Conservation (phyloP, 2,329 filamentous ascomycete species). For the Colletotrichum eleusines region DNA sequence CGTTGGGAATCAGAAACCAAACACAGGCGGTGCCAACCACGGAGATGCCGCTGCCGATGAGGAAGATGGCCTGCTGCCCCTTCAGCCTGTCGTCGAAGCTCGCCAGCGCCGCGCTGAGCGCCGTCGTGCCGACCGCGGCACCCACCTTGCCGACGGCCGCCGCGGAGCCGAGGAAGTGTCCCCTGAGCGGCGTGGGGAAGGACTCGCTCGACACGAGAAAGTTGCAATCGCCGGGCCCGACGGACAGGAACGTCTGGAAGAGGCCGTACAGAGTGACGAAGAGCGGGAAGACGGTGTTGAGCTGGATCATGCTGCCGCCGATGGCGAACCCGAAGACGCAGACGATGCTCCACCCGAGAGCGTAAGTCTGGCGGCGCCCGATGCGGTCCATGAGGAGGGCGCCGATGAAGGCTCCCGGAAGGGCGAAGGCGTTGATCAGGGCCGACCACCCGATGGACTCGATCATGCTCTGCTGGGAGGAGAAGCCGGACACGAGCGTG, state of each 20-base stretch:
- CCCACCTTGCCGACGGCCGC: conserved; percentile 65
- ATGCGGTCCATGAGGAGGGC: conserved; percentile 45
- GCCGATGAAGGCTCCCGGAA: conserved; percentile 45
- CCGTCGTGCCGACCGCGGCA: conserved; percentile 60
- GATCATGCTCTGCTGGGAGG: conserved; percentile 40
- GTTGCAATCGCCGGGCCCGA: conserved; percentile 62
- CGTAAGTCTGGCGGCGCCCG: conserved; percentile 45
- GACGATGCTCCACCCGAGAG: conserved; percentile 43
- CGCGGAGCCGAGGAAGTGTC: conserved; percentile 62
- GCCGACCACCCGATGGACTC: conserved; percentile 47
- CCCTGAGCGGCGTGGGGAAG: conserved; percentile 63
- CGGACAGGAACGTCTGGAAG: conserved; percentile 60
- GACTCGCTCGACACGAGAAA: conserved; percentile 63
- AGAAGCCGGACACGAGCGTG: conserved; percentile 44
- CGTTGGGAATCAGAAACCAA: conserved; percentile 47
- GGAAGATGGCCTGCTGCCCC: conserved; percentile 46
- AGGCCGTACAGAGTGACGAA: conserved; percentile 66
- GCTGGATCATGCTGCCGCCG: conserved; percentile 59
- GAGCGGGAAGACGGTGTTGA: conserved; percentile 60
- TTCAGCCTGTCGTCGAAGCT: conserved; percentile 43
- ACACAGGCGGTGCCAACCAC: conserved; percentile 44
- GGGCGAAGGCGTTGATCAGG: conserved; percentile 46
- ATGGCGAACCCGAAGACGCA: conserved; percentile 61
- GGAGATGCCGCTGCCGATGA: conserved; percentile 47
- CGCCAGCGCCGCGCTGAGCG: conserved; percentile 30